A percentile compares a stretch with the other conserved stretches of the same genome.
phyloP scores from a whole-genome alignment of 2,329 filamentous ascomycete species.

The Cladophialophora immunda region DNA sequence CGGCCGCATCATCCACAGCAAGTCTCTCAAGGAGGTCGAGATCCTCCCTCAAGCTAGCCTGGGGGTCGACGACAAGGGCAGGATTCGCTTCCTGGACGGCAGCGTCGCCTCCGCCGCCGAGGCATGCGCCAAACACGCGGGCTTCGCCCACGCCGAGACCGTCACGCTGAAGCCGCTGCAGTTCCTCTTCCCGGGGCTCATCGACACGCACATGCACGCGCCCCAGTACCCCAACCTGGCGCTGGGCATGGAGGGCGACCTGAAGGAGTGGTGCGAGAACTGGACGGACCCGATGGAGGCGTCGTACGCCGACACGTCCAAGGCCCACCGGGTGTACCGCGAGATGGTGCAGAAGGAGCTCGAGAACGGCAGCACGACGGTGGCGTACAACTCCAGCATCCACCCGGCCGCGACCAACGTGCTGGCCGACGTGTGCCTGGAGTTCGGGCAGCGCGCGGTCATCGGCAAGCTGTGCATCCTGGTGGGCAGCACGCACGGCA shows the following conservation, averaged over 20 bases:
- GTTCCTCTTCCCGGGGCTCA: conserved; percentile 67
- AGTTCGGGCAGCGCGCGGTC: conserved; percentile 63
- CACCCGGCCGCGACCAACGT: conserved; percentile 66
- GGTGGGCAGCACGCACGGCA: conserved; percentile 72
- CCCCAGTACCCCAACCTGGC: conserved; percentile 63
- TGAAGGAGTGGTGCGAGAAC: conserved; percentile 69
- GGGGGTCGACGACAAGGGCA: conserved; percentile 23
- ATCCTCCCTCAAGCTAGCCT: conserved; percentile 22
- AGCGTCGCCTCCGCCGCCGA: conserved; percentile 15
- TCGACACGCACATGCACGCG: conserved; percentile 75
- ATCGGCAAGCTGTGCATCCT: conserved; percentile 44
- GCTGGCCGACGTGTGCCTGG: conserved; percentile 63
- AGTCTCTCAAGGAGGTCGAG: conserved; percentile 27
- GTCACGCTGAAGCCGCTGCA: conserved; percentile 18
- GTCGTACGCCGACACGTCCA: conserved; percentile 62
- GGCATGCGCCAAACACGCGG: conserved; percentile 18
- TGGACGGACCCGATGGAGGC: conserved; percentile 72
- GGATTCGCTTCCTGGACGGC: conserved; percentile 21
- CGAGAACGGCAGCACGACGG: conserved; percentile 69
- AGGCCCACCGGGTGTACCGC: conserved; percentile 63
- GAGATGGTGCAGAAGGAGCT: conserved; percentile 66
- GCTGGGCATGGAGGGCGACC: conserved; percentile 50
- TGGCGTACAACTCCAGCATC: conserved; percentile 67
- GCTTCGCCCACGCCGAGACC: conserved; percentile 11
- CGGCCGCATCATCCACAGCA: conserved; percentile 30